Evolutionary conservation across 768 basidiomycete genomes (phyloP).

Genomic region (Phanerodontia chrysosporium): DNA sequence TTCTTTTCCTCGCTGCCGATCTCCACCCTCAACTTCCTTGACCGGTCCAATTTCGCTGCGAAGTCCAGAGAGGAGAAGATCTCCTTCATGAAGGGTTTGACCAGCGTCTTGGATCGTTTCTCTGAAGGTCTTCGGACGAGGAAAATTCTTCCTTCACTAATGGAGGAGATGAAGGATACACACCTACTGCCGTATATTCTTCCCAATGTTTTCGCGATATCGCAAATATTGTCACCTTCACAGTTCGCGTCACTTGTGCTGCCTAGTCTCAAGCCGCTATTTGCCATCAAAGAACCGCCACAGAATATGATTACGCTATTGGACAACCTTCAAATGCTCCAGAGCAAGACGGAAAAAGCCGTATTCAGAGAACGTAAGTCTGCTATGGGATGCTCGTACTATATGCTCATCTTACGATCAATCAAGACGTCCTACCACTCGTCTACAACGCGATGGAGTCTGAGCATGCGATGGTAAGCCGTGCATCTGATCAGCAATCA

Average conservation of each 20-base stretch:
- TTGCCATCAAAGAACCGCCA: conserved; percentile 88
- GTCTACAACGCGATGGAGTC: conserved; percentile 95
- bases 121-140: conserved; percentile 81
- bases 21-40: conserved; percentile 92
- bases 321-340: conserved; percentile 83
- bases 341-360: conserved; percentile 81
- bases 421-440: conserved; percentile 85
- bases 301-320: conserved; percentile 95
- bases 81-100: conserved; percentile 89
- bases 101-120: conserved; percentile 76
- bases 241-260: conserved; percentile 83
- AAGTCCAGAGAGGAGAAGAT: conserved; percentile 96
- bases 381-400: not conserved
- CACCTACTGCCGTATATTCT: conserved; percentile 92
- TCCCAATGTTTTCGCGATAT: conserved; percentile 92
- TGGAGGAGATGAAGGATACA: conserved; percentile 98
- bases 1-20: conserved; percentile 97
- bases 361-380: conserved; percentile 85
- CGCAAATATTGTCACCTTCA: conserved; percentile 64
- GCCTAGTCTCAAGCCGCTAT: conserved; percentile 86
- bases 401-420: not conserved
- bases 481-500: not conserved
- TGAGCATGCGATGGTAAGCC: conserved; percentile 76
- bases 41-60: conserved; percentile 90
- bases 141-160: conserved; percentile 86